Evolutionary conservation across 768 basidiomycete genomes (phyloP), one percentile per base, ranked within the genome.

Genomic region (Suillus paluster): DNA sequence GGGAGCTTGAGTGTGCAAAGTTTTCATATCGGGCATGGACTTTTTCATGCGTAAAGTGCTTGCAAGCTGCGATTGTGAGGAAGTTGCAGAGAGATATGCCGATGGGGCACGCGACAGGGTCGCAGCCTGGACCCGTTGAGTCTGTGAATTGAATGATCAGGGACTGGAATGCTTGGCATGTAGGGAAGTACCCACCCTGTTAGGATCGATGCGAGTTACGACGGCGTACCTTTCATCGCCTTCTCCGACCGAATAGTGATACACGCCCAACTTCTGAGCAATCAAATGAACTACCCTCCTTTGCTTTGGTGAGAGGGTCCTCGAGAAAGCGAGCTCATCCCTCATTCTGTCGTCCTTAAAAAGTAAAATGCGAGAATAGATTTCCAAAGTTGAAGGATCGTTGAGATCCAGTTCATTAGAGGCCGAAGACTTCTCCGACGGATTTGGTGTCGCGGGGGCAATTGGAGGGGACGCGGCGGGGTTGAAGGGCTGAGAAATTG

Each of bases 331-430:
- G 59, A 99, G 87, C 75, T 99, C 96, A 69, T 99, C 96, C 39
- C 97, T 85, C 94, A 99, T 95, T 68, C 85, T 87, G 74, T 99
- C 96, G 68, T 97, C 95, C 80, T 97, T 98, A 88, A 99, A 99
- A 42, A 99, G 82, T 42, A 99, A 80, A 66, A 98, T 92, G 67
- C 95, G 86, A 54, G 97, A 98, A 74, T 99, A 99, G 67, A 99
- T 97, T 77, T 99, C 97, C 67, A 99, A 80, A 10, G 95, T 97
- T 30, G 91, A 88, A 4, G 97, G 91, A 74, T 99, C 97, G 69
- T 99, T 99, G 68, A 99, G 81, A 75, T 99, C 97, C 61, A 99
- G 83, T 76, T 97, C 95, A 61, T 78, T 81, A 57, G 85, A 81
- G 25, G 81, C 72, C 15, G 82, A 81, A 30, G 79, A 78, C 68